These are phyloP conservation scores for Hyaloraphidium curvatum DNA, from an alignment of 192 early-diverging fungal genomes.

Conservation along the genomic window DNA sequence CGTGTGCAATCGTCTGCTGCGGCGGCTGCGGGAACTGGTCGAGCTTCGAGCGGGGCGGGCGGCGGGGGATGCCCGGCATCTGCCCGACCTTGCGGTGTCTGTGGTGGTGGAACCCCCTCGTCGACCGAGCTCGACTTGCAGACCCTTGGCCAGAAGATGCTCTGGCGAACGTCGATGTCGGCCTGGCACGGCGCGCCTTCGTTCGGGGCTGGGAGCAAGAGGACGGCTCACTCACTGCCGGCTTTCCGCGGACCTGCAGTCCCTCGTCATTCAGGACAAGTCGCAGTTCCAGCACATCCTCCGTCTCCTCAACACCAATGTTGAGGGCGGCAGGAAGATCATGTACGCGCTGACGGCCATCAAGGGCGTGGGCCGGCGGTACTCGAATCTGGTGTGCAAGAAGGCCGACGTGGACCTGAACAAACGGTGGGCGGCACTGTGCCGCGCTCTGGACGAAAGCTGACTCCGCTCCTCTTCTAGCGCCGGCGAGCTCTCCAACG, in stretches of 20 bases:
- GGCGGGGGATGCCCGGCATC: too few relatives aligned
- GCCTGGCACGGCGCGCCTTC: too few relatives aligned
- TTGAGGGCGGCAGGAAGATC: conserved; percentile 86
- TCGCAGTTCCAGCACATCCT: conserved; percentile 92
- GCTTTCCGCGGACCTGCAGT: conserved; percentile 20
- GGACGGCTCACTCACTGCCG: not conserved
- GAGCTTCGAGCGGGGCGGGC: too few relatives aligned
- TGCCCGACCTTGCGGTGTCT: too few relatives aligned
- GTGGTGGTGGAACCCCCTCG: too few relatives aligned
- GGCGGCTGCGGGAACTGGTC: too few relatives aligned
- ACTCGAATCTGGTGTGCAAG: conserved; percentile 97
- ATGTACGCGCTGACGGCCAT: conserved; percentile 92
- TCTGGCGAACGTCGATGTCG: too few relatives aligned
- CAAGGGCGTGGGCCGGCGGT: conserved; percentile 97
- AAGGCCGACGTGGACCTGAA: conserved; percentile 95
- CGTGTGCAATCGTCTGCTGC: too few relatives aligned
- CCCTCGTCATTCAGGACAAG: conserved; percentile 78
- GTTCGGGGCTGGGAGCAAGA: too few relatives aligned
- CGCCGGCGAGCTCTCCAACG: conserved; percentile 92
- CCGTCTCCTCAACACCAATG: conserved; percentile 98
- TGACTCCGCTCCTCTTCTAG: conserved; percentile 16
- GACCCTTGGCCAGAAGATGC: too few relatives aligned
- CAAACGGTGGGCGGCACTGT: conserved; percentile 48
- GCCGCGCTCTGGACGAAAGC: not conserved
- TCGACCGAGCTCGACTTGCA: too few relatives aligned